These are phyloP conservation scores for Penicillium sp. DNA, from an alignment of 2,329 filamentous ascomycete genomes.

Conservation along the genomic window DNA sequence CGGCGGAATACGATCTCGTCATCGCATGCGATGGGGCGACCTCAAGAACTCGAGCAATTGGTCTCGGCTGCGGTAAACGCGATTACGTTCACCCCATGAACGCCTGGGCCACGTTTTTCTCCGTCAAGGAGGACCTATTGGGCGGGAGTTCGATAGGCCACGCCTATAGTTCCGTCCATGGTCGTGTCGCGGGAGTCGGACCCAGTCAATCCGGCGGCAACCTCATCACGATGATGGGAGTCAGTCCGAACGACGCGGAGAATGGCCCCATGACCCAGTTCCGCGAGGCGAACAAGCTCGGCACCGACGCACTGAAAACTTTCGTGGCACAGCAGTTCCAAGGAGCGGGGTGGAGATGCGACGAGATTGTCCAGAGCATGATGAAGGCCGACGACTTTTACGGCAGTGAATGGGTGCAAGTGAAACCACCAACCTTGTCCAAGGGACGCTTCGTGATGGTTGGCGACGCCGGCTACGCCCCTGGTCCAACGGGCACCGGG, in stretches of 20 bases:
- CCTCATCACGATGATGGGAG: conserved; percentile 31
- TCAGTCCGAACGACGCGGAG: conserved; percentile 24
- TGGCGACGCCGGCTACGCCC: conserved; percentile 35
- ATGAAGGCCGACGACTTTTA: conserved; percentile 32
- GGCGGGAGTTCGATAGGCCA: conserved; percentile 34
- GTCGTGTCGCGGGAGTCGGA: conserved; percentile 35
- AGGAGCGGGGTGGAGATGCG: conserved; percentile 30
- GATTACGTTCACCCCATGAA: conserved; percentile 36
- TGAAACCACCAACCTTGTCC: conserved; percentile 25
- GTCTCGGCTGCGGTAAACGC: conserved; percentile 35
- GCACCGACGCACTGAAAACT: conserved; percentile 30
- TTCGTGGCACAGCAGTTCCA: conserved; percentile 22
- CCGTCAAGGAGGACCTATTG: conserved; percentile 36
- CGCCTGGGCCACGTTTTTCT: conserved; percentile 41
- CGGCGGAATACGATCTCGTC: conserved; percentile 43
- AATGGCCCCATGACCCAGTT: conserved; percentile 31
- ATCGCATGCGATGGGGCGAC: conserved; percentile 46
- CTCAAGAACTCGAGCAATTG: conserved; percentile 44
- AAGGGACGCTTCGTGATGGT: conserved; percentile 33
- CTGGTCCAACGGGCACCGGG: conserved; percentile 27
- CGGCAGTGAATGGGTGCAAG: conserved; percentile 29
- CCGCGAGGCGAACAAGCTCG: conserved; percentile 36
- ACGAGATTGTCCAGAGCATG: conserved; percentile 27
- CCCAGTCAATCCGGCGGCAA: conserved; percentile 29
- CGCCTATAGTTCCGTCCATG: conserved; percentile 34